Percentiles rank a stretch among this genome's conserved stretches.
These are phyloP conservation scores for Phaffia australis DNA, from an alignment of 768 basidiomycete genomes.

Conservation along the genomic window DNA sequence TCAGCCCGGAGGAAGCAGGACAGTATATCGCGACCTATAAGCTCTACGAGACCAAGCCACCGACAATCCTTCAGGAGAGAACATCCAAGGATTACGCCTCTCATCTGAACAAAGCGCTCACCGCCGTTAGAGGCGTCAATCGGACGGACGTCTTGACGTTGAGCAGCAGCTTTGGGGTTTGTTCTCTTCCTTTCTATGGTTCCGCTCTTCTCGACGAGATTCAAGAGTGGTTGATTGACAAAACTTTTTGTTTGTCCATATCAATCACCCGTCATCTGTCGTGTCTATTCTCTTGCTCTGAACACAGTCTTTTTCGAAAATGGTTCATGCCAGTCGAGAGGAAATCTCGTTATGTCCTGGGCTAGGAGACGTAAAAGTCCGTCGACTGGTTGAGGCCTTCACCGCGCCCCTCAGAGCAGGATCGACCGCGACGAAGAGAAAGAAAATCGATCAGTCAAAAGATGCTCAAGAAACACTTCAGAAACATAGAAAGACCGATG, in stretches of 20 bases:
- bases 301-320: conserved; percentile 69
- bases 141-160: conserved; percentile 95
- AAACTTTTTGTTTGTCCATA: not conserved
- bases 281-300: conserved; percentile 1
- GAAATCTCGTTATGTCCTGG: conserved; percentile 77
- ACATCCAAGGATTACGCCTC: conserved; percentile 79
- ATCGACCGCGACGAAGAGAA: not conserved
- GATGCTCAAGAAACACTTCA: conserved; percentile 11
- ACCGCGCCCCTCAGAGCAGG: conserved; percentile 57
- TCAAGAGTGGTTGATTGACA: not conserved
- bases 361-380: conserved; percentile 87
- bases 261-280: not conserved
- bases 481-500: not conserved
- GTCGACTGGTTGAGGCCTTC: conserved; percentile 80
- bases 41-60: conserved; percentile 83
- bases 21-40: conserved; percentile 85
- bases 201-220: not conserved
- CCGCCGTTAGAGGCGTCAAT: conserved; percentile 84
- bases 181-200: conserved; percentile 32
- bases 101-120: conserved; percentile 68
- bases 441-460: not conserved
- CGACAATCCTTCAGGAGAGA: conserved; percentile 87
- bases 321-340: conserved; percentile 60
- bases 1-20: conserved; percentile 79
- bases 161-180: conserved; percentile 78